Conservation (phyloP, 805 yeast species). For the Ogataea trehalophila region DNA sequence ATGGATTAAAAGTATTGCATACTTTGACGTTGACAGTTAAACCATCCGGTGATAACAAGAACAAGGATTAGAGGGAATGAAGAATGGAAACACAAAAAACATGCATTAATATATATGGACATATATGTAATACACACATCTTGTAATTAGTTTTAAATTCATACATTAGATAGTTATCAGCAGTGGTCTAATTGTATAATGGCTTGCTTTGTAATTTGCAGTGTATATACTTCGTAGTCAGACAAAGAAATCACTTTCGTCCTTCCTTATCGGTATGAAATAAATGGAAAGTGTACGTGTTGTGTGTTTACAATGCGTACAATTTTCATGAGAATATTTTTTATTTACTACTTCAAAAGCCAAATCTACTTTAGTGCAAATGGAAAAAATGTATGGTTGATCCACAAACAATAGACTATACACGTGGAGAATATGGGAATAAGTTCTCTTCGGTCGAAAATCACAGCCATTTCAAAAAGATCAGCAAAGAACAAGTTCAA, state of each 20-base stretch:
- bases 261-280: background rate
- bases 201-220: no score
- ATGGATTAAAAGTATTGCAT: conserved; percentile 14
- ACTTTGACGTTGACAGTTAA: conserved; percentile 19
- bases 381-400: no score
- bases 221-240: no score
- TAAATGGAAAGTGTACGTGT: no score
- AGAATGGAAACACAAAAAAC: background rate
- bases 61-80: background rate
- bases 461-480: background rate
- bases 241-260: background rate
- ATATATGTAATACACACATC: background rate
- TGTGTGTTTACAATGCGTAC: no score
- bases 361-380: no score
- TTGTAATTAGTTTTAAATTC: background rate
- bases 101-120: background rate
- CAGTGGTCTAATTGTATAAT: no score
- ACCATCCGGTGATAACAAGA: conserved; percentile 13
- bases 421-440: background rate
- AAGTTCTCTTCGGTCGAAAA: background rate
- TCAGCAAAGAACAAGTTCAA: background rate
- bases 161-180: no score
- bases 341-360: no score
- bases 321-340: no score
- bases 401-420: no score